Evolutionary conservation across 176 grass and related monocot genomes (phyloP).

Genomic region (Oryza nivara): DNA sequence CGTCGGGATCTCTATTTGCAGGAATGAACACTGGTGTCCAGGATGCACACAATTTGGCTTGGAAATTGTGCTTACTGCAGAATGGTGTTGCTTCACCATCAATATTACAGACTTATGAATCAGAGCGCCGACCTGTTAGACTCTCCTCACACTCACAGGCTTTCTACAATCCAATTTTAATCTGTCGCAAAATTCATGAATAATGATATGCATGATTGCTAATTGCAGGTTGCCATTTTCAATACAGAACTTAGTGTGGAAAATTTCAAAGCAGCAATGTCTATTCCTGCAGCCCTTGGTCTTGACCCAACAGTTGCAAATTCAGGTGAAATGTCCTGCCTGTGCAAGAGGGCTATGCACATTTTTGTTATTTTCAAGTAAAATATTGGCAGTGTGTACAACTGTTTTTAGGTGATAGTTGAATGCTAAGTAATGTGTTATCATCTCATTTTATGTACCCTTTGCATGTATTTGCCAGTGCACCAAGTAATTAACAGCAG

Average conservation of each 20-base stretch:
- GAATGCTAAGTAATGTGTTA: neutral
- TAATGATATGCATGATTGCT: conserved; percentile 25
- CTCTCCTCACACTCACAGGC: conserved; percentile 36
- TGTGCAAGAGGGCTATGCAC: neutral
- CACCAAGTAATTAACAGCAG: conserved; percentile 78
- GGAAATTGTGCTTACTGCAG: conserved; percentile 74
- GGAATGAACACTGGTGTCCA: conserved; percentile 99
- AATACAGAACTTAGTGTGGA: conserved; percentile 87
- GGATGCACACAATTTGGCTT: conserved; percentile 94
- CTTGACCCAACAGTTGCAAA: conserved; percentile 94
- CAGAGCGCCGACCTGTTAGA: conserved; percentile 80
- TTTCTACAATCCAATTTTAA: conserved; percentile 26
- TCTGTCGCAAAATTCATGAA: conserved; percentile 23
- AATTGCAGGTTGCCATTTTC: conserved; percentile 86
- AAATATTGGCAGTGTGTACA: conserved; percentile 11
- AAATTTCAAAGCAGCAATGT: conserved; percentile 95
- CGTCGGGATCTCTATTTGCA: conserved; percentile 47
- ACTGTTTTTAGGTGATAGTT: conserved; percentile 10
- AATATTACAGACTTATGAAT: conserved; percentile 83
- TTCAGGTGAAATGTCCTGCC: conserved; percentile 57
- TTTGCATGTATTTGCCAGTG: conserved; percentile 54
- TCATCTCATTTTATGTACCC: conserved; percentile 2
- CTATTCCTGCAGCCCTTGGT: conserved; percentile 85
- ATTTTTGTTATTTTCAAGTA: conserved; percentile 30
- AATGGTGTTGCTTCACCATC: conserved; percentile 64